Evolutionary conservation across 106 monocot genomes (phyloP).

Genomic region (Dioscorea zingiberensis): DNA sequence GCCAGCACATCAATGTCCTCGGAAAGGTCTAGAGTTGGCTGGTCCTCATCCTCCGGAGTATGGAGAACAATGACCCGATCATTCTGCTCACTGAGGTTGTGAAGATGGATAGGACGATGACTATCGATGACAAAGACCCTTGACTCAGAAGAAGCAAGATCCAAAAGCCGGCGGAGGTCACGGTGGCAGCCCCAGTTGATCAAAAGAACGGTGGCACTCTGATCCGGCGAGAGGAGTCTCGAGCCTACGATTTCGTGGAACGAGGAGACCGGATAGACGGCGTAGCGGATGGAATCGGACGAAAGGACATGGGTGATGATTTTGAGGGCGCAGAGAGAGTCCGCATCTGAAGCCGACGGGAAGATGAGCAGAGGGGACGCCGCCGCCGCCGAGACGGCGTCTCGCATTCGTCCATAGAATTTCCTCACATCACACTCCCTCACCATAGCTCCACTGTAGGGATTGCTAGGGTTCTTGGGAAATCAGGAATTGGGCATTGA

Average conservation of each 20-base stretch:
- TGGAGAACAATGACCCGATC: conserved; percentile 60
- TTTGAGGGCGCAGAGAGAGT: conserved; percentile 70
- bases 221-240: conserved; percentile 22
- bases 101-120: conserved; percentile 80
- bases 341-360: conserved; percentile 72
- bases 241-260: conserved; percentile 36
- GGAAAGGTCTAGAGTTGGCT: conserved; percentile 43
- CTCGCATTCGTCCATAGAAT: conserved; percentile 55
- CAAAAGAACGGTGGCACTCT: conserved; percentile 40
- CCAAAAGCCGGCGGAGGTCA: conserved; percentile 44
- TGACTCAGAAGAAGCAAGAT: conserved; percentile 23
- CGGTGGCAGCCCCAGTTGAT: conserved; percentile 85
- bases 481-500: too few relatives aligned
- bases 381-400: conserved; percentile 38
- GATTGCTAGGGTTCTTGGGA: neutral
- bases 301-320: conserved; percentile 66
- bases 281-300: conserved; percentile 73
- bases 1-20: conserved; percentile 76
- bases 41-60: conserved; percentile 68
- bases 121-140: conserved; percentile 72
- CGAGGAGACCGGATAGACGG: conserved; percentile 77
- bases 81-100: conserved; percentile 76
- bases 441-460: conserved; percentile 8
- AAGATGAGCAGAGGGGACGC: conserved; percentile 73
- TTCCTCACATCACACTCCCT: conserved; percentile 38